Evolutionary conservation across 306 rosid genomes (phyloP), one percentile per base, ranked within the genome.

Genomic region (Inga laurina): DNA sequence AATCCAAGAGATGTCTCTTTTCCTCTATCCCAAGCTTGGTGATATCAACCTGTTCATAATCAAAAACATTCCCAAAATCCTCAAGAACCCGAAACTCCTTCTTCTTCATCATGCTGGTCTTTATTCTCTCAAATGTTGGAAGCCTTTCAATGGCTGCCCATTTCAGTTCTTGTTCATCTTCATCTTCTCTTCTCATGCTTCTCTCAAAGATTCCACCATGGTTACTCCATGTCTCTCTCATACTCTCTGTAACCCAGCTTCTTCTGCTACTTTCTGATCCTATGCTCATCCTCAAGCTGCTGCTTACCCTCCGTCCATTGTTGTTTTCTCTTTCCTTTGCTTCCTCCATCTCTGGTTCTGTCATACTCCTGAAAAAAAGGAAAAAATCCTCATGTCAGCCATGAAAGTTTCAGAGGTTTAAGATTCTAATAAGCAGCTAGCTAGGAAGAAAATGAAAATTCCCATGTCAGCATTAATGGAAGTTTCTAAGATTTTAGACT

Each of bases 91-190:
- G 10, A 59, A 86, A 71, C 2, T 85, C 96, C 45, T 71, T 7
- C 64, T 84, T 86, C 68, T 82, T 84, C 11, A 93, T 76, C 77
- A 93, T 66, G 77, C 94, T 92, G 80, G 87, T 91, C 24, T 86
- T 87, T 51, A 96, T 8, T 72, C 98, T 83, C 27, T 94, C 98
- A 82, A 90, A 96, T 2, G 99, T 93, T 1, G 99, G 97, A 73
- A 96, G 97, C 79, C 97, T 85, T 82, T 96, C 95, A 10, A 94
- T 85, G 10, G 99, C 94, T 0, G 98, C 99, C 99, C 98, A 96
- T 72, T 79, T 86, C 14, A 96, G 90, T 57, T 92, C 94, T 41
- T 91, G 93, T 41, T 91, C 94, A 41, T 93, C 97, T 35, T 92
- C 94, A 3, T 88, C 87, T 2, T 82, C 89, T 51, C 76, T 62